A percentile compares a stretch with the other conserved stretches of the same genome.
Conservation (phyloP, 805 yeast species). For the Metschnikowia amazonensis region DNA sequence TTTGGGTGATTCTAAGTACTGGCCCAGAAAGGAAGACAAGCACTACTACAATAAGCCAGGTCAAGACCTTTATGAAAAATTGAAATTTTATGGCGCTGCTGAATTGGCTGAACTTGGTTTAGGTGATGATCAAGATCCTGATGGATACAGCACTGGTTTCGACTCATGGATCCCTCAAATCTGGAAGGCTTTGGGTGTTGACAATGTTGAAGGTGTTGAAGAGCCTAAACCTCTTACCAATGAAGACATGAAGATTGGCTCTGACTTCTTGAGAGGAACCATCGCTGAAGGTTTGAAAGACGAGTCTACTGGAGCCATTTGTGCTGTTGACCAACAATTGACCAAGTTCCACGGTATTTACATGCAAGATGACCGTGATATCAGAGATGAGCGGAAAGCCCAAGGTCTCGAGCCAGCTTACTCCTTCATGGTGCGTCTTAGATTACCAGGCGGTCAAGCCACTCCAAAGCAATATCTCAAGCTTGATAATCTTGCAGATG, state of each 20-base stretch:
- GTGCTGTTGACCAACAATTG: conserved; percentile 87
- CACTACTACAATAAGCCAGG: conserved; percentile 93
- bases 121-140: conserved; percentile 98
- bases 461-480: conserved; percentile 86
- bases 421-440: conserved; percentile 93
- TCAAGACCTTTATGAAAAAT: conserved; percentile 62
- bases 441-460: conserved; percentile 91
- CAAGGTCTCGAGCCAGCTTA: conserved; percentile 94
- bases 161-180: conserved; percentile 77
- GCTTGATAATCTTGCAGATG: conserved; percentile 76
- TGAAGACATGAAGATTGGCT: conserved; percentile 89
- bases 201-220: conserved; percentile 71
- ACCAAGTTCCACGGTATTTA: conserved; percentile 97
- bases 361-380: conserved; percentile 97
- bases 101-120: conserved; percentile 72
- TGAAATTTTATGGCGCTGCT: conserved; percentile 69
- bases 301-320: conserved; percentile 82
- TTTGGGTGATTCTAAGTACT: conserved; percentile 79
- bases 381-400: conserved; percentile 87
- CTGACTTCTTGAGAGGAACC: conserved; percentile 88
- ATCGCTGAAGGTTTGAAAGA: conserved; percentile 83
- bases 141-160: conserved; percentile 91
- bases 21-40: conserved; percentile 96
- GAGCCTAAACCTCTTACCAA: conserved; percentile 91
- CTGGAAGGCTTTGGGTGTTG: conserved; percentile 90